phyloP scores from a whole-genome alignment of 2,329 filamentous ascomycete genomes.

The Diaporthe sp. region DNA sequence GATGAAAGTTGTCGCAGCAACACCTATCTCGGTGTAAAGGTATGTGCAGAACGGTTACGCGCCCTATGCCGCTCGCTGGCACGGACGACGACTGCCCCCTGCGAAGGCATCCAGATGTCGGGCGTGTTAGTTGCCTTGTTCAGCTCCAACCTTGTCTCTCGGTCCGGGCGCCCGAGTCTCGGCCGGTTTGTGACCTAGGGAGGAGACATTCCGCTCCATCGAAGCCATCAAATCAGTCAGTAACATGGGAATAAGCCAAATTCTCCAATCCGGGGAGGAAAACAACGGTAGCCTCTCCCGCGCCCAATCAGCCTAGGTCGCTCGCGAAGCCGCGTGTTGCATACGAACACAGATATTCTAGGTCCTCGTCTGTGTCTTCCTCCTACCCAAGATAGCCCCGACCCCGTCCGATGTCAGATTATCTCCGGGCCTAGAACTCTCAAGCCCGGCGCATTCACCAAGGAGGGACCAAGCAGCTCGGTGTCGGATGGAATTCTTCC shows the following conservation, averaged over 20 bases:
- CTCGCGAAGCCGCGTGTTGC: neutral
- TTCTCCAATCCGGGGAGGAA: neutral
- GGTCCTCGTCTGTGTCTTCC: neutral
- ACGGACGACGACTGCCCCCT: neutral
- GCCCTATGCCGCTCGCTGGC: neutral
- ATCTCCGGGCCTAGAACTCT: conserved; percentile 12
- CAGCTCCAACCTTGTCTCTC: neutral
- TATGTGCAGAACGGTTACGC: too few relatives aligned
- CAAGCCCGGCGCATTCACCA: neutral
- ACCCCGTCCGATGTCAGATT: neutral
- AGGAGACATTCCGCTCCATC: conserved; percentile 12
- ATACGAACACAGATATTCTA: neutral
- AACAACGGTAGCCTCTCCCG: neutral
- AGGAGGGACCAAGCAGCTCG: conserved; percentile 3
- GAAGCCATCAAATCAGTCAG: neutral
- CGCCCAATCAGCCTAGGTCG: neutral
- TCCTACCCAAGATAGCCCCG: neutral
- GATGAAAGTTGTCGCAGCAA: neutral
- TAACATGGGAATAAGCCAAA: neutral
- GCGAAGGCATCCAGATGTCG: neutral
- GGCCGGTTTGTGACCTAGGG: neutral
- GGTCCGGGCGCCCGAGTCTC: conserved; percentile 27
- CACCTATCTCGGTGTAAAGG: neutral
- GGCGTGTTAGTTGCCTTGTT: neutral
- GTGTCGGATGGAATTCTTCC: conserved; percentile 23